Evolutionary conservation across 345 rosid genomes (phyloP).

Genomic region (Eucalyptus sp.): DNA sequence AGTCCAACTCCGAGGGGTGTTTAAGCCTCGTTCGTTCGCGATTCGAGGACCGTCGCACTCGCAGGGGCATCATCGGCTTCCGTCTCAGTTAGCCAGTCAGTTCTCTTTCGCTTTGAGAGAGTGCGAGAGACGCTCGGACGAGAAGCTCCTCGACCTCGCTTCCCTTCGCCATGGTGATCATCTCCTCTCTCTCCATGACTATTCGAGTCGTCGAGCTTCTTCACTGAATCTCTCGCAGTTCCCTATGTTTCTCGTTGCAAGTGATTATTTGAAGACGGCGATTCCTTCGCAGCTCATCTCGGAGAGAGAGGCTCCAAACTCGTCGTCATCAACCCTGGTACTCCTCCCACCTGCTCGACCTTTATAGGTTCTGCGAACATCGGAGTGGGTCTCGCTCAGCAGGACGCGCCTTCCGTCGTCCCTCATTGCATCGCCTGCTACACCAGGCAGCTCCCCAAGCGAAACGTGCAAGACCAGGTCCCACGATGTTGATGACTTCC

Average conservation of each 20-base stretch:
- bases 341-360: too few species aligned
- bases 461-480: too few species aligned
- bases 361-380: too few species aligned
- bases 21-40: too few species aligned
- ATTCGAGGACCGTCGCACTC: too few species aligned
- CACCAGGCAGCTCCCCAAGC: too few species aligned
- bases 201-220: not conserved
- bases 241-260: not conserved
- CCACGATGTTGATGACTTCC: too few species aligned
- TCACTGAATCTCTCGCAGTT: not conserved
- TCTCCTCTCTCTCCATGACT: not conserved
- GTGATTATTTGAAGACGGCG: conserved; percentile 88
- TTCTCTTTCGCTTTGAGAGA: not conserved
- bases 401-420: too few species aligned
- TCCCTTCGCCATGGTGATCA: not conserved
- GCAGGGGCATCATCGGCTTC: not conserved
- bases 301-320: conserved; percentile 76
- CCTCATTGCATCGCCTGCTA: too few species aligned
- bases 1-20: accelerated
- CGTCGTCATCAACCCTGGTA: conserved; percentile 51
- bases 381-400: too few species aligned
- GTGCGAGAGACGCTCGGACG: not conserved
- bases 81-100: not conserved
- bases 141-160: not conserved
- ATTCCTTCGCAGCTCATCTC: conserved; percentile 70